phyloP scores from a whole-genome alignment of 139 green algal species.

The Closterium sp. region DNA sequence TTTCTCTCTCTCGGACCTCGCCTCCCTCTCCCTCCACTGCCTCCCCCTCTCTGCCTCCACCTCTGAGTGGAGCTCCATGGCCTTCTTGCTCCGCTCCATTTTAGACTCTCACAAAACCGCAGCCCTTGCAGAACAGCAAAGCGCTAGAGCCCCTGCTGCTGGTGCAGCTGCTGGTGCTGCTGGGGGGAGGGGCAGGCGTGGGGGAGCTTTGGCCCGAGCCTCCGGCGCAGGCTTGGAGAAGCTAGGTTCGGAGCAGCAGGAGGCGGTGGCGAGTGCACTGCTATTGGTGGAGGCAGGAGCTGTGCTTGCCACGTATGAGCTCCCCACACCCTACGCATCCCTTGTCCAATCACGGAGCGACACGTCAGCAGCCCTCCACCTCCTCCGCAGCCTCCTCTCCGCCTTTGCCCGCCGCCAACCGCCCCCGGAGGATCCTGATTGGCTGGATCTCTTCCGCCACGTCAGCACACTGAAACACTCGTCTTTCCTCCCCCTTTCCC shows the following conservation, averaged over 20 bases:
- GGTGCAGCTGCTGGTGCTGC: background rate
- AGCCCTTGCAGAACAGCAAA: background rate
- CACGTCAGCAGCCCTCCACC: slow-evolving; percentile 1
- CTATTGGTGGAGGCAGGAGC: background rate
- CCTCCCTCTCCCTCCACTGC: background rate
- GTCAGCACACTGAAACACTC: slow-evolving; percentile 21
- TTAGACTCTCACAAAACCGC: background rate
- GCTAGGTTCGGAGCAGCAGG: background rate
- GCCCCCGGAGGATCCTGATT: slow-evolving; percentile 23
- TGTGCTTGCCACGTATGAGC: background rate
- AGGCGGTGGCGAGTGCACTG: background rate
- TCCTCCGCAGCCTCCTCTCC: slow-evolving; percentile 22
- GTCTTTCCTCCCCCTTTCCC: slow-evolving; percentile 12
- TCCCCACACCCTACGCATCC: background rate
- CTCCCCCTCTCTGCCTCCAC: background rate
- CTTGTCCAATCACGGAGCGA: background rate
- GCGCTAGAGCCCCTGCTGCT: background rate
- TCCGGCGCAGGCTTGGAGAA: background rate
- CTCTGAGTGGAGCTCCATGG: background rate
- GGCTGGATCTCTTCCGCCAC: slow-evolving; percentile 20
- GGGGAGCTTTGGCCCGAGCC: background rate
- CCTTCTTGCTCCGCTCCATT: background rate
- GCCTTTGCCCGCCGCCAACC: slow-evolving; percentile 14
- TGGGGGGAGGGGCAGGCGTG: background rate
- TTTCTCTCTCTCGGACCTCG: background rate